Conservation (phyloP, 2,329 filamentous ascomycete genomes). For the Aspergillus pseudonomiae region DNA sequence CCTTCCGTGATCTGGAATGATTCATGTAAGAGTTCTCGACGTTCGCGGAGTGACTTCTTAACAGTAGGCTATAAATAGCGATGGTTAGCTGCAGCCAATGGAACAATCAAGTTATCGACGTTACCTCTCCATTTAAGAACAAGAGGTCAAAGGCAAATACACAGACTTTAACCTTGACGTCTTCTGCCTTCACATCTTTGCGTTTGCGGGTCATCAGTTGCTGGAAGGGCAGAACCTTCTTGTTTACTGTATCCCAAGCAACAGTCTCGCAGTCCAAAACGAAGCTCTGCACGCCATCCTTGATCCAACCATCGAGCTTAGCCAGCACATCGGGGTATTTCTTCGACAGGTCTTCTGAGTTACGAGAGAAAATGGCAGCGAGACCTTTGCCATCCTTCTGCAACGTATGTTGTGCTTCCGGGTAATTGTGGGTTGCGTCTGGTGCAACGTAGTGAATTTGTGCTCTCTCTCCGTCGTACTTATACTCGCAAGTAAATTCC, state of each 20-base stretch:
- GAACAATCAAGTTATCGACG: slow-evolving; percentile 9
- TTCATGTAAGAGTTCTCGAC: slow-evolving; percentile 71
- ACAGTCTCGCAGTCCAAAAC: slow-evolving; percentile 99
- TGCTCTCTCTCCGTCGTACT: slow-evolving; percentile 97
- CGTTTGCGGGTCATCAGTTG: slow-evolving; percentile 97
- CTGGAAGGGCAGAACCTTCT: slow-evolving; percentile 96
- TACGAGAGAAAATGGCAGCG: slow-evolving; percentile 92
- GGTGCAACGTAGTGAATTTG: slow-evolving; percentile 97
- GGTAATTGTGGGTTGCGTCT: slow-evolving; percentile 71
- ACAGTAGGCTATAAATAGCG: slow-evolving; percentile 64
- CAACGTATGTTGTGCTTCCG: slow-evolving; percentile 62
- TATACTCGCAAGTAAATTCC: slow-evolving; percentile 97
- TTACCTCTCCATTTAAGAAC: slow-evolving; percentile 83
- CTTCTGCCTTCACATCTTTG: slow-evolving; percentile 94
- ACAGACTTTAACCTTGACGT: slow-evolving; percentile 95
- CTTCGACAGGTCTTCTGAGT: slow-evolving; percentile 94
- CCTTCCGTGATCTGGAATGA: slow-evolving; percentile 81
- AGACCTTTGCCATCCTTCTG: slow-evolving; percentile 72
- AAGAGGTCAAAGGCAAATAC: slow-evolving; percentile 96
- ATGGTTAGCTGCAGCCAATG: slow-evolving; percentile 13
- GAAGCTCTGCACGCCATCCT: slow-evolving; percentile 86
- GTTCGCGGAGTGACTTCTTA: slow-evolving; percentile 81
- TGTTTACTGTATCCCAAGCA: slow-evolving; percentile 91
- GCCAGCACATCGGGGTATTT: slow-evolving; percentile 96
- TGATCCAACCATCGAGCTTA: slow-evolving; percentile 88